phyloP scores from a whole-genome alignment of 805 yeast genomes.

The Ogataea parapolymorpha region DNA sequence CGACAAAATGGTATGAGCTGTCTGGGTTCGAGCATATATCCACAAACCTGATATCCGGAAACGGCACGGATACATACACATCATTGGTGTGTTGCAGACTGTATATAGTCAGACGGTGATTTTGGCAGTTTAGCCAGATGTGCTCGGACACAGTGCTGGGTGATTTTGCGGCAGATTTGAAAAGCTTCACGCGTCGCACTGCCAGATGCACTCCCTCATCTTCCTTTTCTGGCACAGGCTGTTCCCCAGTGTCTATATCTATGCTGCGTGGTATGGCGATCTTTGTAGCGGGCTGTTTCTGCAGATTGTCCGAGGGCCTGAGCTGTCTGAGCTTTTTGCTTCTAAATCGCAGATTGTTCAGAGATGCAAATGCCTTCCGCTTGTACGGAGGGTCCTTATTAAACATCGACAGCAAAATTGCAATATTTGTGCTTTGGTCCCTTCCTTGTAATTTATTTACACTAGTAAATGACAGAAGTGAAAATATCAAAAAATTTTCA shows the following conservation, averaged over 20 bases:
- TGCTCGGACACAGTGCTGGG: slow-evolving; percentile 11
- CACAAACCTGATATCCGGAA: slow-evolving; percentile 4
- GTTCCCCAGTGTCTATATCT: slow-evolving; percentile 11
- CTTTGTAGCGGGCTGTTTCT: slow-evolving; percentile 4
- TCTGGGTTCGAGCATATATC: slow-evolving; percentile 15
- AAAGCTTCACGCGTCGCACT: slow-evolving; percentile 8
- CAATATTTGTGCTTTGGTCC: background rate
- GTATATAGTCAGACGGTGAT: slow-evolving; percentile 4
- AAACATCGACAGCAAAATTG: slow-evolving; percentile 8
- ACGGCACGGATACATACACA: slow-evolving; percentile 8
- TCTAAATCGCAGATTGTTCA: slow-evolving; percentile 14
- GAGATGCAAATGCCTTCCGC: slow-evolving; percentile 15
- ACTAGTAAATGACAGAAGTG: slow-evolving; percentile 7
- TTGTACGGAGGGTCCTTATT: slow-evolving; percentile 16
- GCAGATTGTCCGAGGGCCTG: slow-evolving; percentile 15
- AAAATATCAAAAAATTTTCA: slow-evolving; percentile 6
- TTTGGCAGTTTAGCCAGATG: slow-evolving; percentile 5
- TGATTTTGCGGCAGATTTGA: background rate
- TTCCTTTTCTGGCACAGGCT: background rate
- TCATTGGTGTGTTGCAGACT: slow-evolving; percentile 3
- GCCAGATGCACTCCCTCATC: background rate
- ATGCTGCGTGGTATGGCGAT: slow-evolving; percentile 11
- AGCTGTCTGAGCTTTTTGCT: slow-evolving; percentile 14
- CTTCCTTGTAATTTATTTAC: slow-evolving; percentile 3
- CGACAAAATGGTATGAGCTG: slow-evolving; percentile 6